Evolutionary conservation across 2,329 filamentous ascomycete genomes (phyloP).

Genomic region (Pseudopithomyces maydicus): DNA sequence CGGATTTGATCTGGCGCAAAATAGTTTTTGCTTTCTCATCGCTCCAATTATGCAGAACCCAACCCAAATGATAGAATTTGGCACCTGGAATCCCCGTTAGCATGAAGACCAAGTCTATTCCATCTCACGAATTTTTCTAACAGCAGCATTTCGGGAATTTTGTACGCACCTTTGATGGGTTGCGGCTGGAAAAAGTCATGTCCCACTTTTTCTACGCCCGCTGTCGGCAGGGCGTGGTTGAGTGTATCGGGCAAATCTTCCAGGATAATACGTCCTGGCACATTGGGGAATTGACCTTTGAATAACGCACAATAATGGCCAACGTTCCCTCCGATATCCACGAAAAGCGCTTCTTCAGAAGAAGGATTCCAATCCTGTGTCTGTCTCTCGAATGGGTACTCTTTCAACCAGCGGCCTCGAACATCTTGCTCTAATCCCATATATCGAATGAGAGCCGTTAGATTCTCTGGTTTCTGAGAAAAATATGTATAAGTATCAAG

Average conservation of each 20-base stretch:
- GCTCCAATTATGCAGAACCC: slow-evolving; percentile 48
- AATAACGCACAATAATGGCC: slow-evolving; percentile 48
- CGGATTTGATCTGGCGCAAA: slow-evolving; percentile 38
- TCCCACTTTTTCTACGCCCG: too few species aligned
- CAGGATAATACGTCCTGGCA: slow-evolving; percentile 45
- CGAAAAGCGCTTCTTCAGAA: slow-evolving; percentile 31
- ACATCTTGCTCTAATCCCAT: not conserved
- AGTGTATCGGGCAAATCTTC: slow-evolving; percentile 38
- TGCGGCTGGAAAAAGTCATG: too few species aligned
- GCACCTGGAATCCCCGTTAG: slow-evolving; percentile 19
- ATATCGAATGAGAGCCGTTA: not conserved
- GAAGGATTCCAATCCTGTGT: not conserved
- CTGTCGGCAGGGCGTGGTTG: too few species aligned
- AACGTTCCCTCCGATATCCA: slow-evolving; percentile 50
- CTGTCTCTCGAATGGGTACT: not conserved
- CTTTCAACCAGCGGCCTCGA: not conserved
- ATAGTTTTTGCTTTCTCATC: slow-evolving; percentile 42
- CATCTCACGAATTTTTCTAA: too few species aligned
- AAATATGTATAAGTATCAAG: slow-evolving; percentile 1
- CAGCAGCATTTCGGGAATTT: too few species aligned
- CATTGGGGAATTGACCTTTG: slow-evolving; percentile 34
- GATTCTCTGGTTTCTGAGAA: not conserved
- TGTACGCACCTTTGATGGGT: too few species aligned
- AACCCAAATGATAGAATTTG: slow-evolving; percentile 46
- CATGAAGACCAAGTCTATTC: too few species aligned